Conservation (phyloP, 257 asterid species). For the Penstemon eatonii region DNA sequence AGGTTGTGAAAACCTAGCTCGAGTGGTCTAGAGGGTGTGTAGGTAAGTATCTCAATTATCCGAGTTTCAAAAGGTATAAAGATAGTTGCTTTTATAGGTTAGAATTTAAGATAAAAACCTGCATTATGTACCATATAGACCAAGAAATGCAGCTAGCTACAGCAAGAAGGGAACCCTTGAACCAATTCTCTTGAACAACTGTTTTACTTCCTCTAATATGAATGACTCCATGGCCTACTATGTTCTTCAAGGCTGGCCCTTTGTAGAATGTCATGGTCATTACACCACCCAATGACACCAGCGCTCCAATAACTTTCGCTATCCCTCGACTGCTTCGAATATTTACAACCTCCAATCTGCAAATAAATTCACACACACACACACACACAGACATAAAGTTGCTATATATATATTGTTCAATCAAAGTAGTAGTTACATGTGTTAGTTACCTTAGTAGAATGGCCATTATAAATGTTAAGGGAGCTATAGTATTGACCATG, state of each 20-base stretch:
- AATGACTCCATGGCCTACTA: conserved; percentile 41
- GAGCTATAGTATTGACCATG: conserved; percentile 64
- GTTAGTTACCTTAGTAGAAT: conserved; percentile 55
- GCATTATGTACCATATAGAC: conserved; percentile 74
- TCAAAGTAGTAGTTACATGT: background rate
- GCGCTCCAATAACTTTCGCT: conserved; percentile 60
- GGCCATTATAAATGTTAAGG: conserved; percentile 69
- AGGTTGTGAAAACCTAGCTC: no score
- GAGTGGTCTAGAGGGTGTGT: no score
- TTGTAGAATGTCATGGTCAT: conserved; percentile 68
- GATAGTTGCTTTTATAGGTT: background rate
- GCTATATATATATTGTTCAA: background rate
- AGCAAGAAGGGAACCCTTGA: conserved; percentile 57
- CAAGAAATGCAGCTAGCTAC: conserved; percentile 72
- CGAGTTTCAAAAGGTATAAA: no score
- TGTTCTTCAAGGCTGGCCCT: conserved; percentile 49
- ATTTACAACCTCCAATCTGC: conserved; percentile 66
- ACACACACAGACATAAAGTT: no score
- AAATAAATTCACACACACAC: background rate
- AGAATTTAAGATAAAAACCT: conserved; percentile 41
- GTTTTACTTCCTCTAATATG: conserved; percentile 39
- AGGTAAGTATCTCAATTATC: no score
- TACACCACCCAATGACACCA: conserved; percentile 67
- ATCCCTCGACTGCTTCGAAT: conserved; percentile 52
- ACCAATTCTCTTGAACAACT: conserved; percentile 49